Conservation (phyloP, 768 basidiomycete species). For the Boletus sp. region DNA sequence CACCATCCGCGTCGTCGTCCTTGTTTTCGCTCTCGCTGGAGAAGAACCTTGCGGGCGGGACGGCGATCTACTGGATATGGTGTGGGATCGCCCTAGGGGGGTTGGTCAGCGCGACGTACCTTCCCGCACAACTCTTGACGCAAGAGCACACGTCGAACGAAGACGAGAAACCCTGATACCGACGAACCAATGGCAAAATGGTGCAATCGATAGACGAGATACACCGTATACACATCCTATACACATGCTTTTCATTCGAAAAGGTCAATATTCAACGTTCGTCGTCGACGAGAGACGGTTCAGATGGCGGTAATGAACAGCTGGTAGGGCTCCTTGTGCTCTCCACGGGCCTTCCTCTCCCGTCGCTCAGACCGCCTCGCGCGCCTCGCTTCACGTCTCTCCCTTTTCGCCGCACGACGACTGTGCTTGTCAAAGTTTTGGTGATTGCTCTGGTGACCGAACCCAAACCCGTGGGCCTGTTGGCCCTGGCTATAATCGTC, state of each 20-base stretch:
- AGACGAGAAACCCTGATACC: neutral
- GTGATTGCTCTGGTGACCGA: neutral
- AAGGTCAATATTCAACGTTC: neutral
- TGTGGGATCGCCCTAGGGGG: neutral
- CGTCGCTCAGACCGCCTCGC: conserved; percentile 13
- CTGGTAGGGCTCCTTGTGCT: conserved; percentile 20
- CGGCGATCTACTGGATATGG: neutral
- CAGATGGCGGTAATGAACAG: conserved; percentile 14
- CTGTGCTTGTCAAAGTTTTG: conserved; percentile 4
- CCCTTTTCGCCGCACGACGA: conserved; percentile 9
- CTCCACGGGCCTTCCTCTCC: conserved; percentile 15
- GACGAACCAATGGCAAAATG: too few relatives aligned
- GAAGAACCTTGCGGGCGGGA: neutral
- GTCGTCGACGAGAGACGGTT: neutral
- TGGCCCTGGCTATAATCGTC: neutral
- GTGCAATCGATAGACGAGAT: neutral
- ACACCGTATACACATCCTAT: neutral
- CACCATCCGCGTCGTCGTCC: neutral
- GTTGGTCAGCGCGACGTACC: neutral
- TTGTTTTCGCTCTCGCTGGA: neutral
- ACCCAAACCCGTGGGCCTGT: too few relatives aligned
- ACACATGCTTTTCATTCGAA: neutral
- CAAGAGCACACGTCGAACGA: neutral
- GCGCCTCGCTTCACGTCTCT: conserved; percentile 16
- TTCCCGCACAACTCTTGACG: neutral